These are phyloP conservation scores for Flaveria floridana DNA, from an alignment of 140 eudicot genomes.

Conservation along the genomic window DNA sequence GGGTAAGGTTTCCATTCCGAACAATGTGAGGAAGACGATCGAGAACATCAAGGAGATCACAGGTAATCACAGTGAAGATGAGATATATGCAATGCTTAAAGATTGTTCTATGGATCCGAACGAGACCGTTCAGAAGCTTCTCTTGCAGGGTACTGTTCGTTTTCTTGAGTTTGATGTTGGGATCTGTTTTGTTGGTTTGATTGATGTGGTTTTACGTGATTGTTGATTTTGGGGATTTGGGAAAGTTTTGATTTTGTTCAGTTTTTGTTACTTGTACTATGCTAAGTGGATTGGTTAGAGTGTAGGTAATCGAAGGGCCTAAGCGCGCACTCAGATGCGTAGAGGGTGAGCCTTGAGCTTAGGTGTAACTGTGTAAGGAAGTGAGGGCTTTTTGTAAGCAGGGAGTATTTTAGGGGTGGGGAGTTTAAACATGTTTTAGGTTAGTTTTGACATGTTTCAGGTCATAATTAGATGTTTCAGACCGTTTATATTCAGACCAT, in stretches of 20 bases:
- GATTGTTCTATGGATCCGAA: slow-evolving; percentile 92
- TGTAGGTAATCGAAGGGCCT: not conserved
- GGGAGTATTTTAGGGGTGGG: too few relatives aligned
- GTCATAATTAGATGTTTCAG: too few relatives aligned
- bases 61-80: slow-evolving; percentile 72
- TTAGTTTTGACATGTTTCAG: too few relatives aligned
- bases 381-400: too few relatives aligned
- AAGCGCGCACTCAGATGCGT: not conserved
- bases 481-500: too few relatives aligned
- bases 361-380: too few relatives aligned
- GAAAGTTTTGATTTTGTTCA: too few relatives aligned
- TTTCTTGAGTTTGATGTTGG: not conserved
- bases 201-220: not conserved
- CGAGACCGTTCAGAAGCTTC: slow-evolving; percentile 73
- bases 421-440: not conserved
- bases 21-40: slow-evolving; percentile 60
- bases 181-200: slow-evolving; percentile 26
- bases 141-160: slow-evolving; percentile 48
- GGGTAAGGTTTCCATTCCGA: slow-evolving; percentile 63
- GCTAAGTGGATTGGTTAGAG: too few relatives aligned
- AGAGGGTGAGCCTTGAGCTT: too few relatives aligned
- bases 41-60: slow-evolving; percentile 85
- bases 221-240: slow-evolving; percentile 27
- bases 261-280: too few relatives aligned
- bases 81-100: slow-evolving; percentile 69